Percentiles rank a stretch among this genome's conserved stretches.
These are phyloP conservation scores for Singerocomus rubriflavus DNA, from an alignment of 1,284 basidiomycete genomes.

Conservation along the genomic window DNA sequence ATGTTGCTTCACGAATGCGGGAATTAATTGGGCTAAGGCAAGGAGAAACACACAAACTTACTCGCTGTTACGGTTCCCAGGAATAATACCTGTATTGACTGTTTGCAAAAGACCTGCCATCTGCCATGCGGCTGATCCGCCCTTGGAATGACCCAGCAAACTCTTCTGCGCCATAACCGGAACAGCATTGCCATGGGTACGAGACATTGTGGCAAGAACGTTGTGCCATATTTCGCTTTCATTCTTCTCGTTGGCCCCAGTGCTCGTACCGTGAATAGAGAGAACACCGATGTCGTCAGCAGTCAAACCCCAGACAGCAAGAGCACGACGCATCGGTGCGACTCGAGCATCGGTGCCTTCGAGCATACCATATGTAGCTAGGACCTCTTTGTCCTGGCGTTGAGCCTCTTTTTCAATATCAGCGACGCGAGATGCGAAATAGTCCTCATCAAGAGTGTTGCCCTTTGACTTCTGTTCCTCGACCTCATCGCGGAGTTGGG, in stretches of 20 bases:
- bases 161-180: constrained; percentile 98
- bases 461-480: constrained; percentile 57
- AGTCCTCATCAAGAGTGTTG: constrained; percentile 60
- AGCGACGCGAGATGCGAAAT: constrained; percentile 69
- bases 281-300: constrained; percentile 90
- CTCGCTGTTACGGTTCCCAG: constrained; percentile 97
- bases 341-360: constrained; percentile 82
- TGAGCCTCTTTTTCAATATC: constrained; percentile 87
- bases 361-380: constrained; percentile 93
- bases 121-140: constrained; percentile 97
- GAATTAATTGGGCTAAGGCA: constrained; percentile 20
- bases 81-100: constrained; percentile 83
- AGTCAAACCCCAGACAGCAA: constrained; percentile 94
- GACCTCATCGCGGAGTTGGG: constrained; percentile 77
- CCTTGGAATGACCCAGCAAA: constrained; percentile 93
- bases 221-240: constrained; percentile 97
- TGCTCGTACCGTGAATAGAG: constrained; percentile 94
- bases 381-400: constrained; percentile 87
- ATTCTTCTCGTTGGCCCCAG: constrained; percentile 97
- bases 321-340: constrained; percentile 88
- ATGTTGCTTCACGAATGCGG: constrained; percentile 64
- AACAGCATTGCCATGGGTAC: constrained; percentile 91
- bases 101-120: constrained; percentile 91
- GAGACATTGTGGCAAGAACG: constrained; percentile 83
- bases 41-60: constrained; percentile 38